Conservation (phyloP, 2,329 filamentous ascomycete species). For the Fusarium tuaranense region DNA sequence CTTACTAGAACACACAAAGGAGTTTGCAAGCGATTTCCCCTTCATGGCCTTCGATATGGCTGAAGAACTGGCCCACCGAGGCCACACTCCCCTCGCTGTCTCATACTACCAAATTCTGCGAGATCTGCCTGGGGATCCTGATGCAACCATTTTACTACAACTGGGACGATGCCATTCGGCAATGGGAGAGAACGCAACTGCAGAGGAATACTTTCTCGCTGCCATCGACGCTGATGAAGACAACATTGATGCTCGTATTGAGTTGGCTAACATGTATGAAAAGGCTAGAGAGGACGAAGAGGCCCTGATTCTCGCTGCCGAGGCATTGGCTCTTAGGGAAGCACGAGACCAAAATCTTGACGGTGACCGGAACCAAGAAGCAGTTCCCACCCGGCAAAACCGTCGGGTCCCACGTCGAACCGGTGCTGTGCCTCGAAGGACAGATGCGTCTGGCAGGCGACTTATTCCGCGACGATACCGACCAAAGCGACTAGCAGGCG, state of each 20-base stretch:
- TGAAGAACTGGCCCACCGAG: constrained; percentile 54
- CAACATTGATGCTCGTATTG: constrained; percentile 80
- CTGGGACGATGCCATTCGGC: constrained; percentile 77
- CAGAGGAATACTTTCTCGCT: constrained; percentile 81
- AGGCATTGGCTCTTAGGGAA: constrained; percentile 76
- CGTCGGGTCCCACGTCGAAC: constrained; percentile 26
- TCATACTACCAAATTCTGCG: constrained; percentile 68
- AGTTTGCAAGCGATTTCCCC: constrained; percentile 72
- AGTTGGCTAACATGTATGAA: constrained; percentile 88
- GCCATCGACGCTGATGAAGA: constrained; percentile 78
- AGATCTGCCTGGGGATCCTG: constrained; percentile 59
- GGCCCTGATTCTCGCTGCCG: constrained; percentile 80
- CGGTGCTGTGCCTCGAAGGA: constrained; percentile 18
- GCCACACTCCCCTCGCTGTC: constrained; percentile 56
- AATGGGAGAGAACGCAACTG: constrained; percentile 72
- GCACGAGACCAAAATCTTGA: constrained; percentile 50
- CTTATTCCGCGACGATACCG: constrained; percentile 56
- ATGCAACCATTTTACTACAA: constrained; percentile 65
- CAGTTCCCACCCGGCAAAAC: constrained; percentile 5
- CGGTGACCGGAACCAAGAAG: constrained; percentile 2
- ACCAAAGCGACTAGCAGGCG: constrained; percentile 59
- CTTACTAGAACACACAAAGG: constrained; percentile 59
- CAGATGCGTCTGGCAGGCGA: constrained; percentile 29
- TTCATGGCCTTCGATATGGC: constrained; percentile 82
- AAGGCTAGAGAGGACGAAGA: constrained; percentile 77